These are phyloP conservation scores for button mushroom (Agaricus bisporus) DNA, from an alignment of 768 basidiomycete genomes.

Conservation along the genomic window DNA sequence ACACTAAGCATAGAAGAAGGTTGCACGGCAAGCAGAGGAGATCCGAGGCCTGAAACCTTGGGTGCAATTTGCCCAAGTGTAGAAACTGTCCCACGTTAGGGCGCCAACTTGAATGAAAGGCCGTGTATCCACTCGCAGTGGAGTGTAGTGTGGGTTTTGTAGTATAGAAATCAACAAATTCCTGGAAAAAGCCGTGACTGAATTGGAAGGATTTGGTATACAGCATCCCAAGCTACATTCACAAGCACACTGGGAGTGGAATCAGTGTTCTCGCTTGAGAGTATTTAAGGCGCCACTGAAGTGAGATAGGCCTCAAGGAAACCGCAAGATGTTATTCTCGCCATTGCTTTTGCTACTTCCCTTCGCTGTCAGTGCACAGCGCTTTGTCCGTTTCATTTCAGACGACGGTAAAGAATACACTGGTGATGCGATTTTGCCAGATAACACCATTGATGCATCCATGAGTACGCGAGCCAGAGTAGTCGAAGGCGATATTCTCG, in stretches of 20 bases:
- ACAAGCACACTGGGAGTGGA: not conserved
- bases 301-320: not conserved
- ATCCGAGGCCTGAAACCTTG: no score
- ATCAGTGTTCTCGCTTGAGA: not conserved
- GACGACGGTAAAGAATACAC: conserved; percentile 29
- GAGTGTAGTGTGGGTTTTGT: no score
- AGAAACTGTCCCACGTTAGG: no score
- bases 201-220: not conserved
- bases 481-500: conserved; percentile 30
- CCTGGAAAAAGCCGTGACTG: not conserved
- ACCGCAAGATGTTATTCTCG: conserved; percentile 7
- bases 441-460: conserved; percentile 24
- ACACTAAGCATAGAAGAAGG: no score
- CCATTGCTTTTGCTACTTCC: conserved; percentile 11
- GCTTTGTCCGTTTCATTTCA: conserved; percentile 34
- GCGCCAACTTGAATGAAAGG: no score
- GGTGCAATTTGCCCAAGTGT: no score
- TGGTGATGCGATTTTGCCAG: conserved; percentile 32
- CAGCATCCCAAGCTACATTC: not conserved
- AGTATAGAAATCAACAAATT: no score
- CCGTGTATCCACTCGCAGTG: no score
- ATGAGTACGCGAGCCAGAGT: conserved; percentile 26
- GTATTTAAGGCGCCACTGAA: not conserved
- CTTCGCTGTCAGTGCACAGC: conserved; percentile 23
- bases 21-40: no score